Conservation (phyloP, 2,329 filamentous ascomycete species). For the Dothistroma septosporum region DNA sequence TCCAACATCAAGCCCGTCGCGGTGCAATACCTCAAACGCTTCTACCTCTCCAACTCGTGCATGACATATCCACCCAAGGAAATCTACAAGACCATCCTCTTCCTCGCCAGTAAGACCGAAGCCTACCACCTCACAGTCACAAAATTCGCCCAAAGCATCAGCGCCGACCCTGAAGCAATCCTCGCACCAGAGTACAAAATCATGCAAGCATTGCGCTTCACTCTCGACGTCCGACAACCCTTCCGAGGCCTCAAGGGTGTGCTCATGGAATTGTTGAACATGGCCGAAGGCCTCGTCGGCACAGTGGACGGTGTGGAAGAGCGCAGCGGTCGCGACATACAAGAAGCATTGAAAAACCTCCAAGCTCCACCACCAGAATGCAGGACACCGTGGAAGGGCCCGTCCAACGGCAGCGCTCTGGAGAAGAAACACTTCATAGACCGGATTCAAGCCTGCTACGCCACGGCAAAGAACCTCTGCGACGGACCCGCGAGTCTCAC, state of each 20-base stretch:
- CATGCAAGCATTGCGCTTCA: conserved; percentile 87
- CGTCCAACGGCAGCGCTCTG: conserved; percentile 1
- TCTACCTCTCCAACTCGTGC: conserved; percentile 91
- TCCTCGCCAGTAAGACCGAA: conserved; percentile 91
- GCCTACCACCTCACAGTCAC: conserved; percentile 67
- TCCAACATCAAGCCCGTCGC: conserved; percentile 68
- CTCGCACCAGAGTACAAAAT: conserved; percentile 89
- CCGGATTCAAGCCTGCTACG: conserved; percentile 62
- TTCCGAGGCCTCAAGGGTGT: conserved; percentile 83
- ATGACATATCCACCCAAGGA: conserved; percentile 94
- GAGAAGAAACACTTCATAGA: conserved; percentile 32
- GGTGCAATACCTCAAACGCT: conserved; percentile 84
- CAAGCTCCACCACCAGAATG: conserved; percentile 10
- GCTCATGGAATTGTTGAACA: conserved; percentile 72
- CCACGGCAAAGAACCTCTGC: conserved; percentile 66
- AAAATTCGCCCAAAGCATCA: conserved; percentile 53
- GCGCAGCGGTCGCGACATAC: conserved; percentile 17
- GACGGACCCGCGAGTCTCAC: conserved; percentile 74
- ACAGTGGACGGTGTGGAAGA: conserved; percentile 22
- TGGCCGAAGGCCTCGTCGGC: conserved; percentile 58
- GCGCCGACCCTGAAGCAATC: conserved; percentile 70
- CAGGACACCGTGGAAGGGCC: conserved; percentile 23
- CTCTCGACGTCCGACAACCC: conserved; percentile 88
- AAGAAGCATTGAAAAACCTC: conserved; percentile 22
- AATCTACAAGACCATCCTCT: conserved; percentile 84